phyloP scores from a whole-genome alignment of 2,329 filamentous ascomycete species.

The Fusarium sp. region DNA sequence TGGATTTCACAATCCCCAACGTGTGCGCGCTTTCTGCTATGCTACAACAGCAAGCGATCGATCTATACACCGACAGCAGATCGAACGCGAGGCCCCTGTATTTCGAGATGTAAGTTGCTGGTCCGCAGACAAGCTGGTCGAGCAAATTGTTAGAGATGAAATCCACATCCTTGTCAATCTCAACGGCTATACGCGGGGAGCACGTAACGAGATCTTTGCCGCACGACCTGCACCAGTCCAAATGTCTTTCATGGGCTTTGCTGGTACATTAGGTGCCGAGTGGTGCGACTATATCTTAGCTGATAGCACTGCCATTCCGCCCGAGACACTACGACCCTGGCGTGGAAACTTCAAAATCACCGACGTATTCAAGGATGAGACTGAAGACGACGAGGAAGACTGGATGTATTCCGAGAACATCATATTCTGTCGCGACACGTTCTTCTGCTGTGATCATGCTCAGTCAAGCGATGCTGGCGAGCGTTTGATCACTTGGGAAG shows the following conservation, averaged over 20 bases:
- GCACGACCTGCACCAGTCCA: slow-evolving; percentile 94
- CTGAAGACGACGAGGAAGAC: slow-evolving; percentile 76
- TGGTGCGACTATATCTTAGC: slow-evolving; percentile 99
- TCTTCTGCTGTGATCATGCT: slow-evolving; percentile 97
- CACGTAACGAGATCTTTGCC: slow-evolving; percentile 97
- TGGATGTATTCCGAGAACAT: slow-evolving; percentile 99
- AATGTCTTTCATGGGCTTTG: slow-evolving; percentile 99
- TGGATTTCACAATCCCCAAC: slow-evolving; percentile 81
- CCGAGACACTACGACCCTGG: slow-evolving; percentile 82
- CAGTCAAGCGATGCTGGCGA: slow-evolving; percentile 86
- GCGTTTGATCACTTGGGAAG: slow-evolving; percentile 79
- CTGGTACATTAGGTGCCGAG: slow-evolving; percentile 93
- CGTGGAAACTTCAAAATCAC: slow-evolving; percentile 80
- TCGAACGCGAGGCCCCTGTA: slow-evolving; percentile 90
- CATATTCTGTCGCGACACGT: slow-evolving; percentile 92
- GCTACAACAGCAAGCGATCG: slow-evolving; percentile 93
- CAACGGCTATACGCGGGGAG: slow-evolving; percentile 97
- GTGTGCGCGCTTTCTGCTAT: slow-evolving; percentile 91
- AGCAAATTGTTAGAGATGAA: slow-evolving; percentile 86
- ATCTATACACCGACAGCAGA: slow-evolving; percentile 90
- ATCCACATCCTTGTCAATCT: slow-evolving; percentile 97
- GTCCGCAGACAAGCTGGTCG: slow-evolving; percentile 85
- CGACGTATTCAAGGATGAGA: slow-evolving; percentile 76
- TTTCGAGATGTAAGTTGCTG: slow-evolving; percentile 91
- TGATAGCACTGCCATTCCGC: slow-evolving; percentile 87